phyloP scores from a whole-genome alignment of 2,329 filamentous ascomycete species.

The Claviceps sorghi region DNA sequence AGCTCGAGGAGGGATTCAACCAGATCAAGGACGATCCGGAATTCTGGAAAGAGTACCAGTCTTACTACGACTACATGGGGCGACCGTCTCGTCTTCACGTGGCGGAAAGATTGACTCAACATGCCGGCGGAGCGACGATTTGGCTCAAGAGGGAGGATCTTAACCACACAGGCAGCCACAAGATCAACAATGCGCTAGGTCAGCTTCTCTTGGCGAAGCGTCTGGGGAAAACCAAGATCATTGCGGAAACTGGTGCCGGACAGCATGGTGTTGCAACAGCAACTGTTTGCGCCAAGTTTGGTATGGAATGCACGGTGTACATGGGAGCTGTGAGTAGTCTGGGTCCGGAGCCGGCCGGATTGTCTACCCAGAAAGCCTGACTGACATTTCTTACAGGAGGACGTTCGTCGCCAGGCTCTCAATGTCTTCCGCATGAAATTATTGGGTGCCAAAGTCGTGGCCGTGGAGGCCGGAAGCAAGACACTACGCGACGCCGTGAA shows the following conservation, averaged over 20 bases:
- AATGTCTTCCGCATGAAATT: conserved; percentile 99
- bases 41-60: conserved; percentile 95
- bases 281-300: conserved; percentile 94
- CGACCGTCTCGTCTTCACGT: conserved; percentile 83
- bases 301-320: conserved; percentile 94
- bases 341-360: neutral
- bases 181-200: conserved; percentile 97
- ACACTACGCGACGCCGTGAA: conserved; percentile 84
- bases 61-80: conserved; percentile 95
- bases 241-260: conserved; percentile 92
- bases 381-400: conserved; percentile 41
- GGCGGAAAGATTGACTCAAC: conserved; percentile 73
- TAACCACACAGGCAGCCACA: conserved; percentile 96
- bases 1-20: conserved; percentile 86
- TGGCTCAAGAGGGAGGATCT: conserved; percentile 97
- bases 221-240: conserved; percentile 90
- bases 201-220: conserved; percentile 77
- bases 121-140: conserved; percentile 86
- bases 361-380: neutral
- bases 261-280: conserved; percentile 97
- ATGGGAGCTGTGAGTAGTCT: conserved; percentile 60
- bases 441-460: conserved; percentile 80
- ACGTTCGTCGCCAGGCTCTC: conserved; percentile 86
- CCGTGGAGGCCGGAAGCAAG: conserved; percentile 78
- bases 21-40: conserved; percentile 69